Base-by-base conservation (phyloP, 2,329 filamentous ascomycete species). In the Mycocentrospora acerina region DNA sequence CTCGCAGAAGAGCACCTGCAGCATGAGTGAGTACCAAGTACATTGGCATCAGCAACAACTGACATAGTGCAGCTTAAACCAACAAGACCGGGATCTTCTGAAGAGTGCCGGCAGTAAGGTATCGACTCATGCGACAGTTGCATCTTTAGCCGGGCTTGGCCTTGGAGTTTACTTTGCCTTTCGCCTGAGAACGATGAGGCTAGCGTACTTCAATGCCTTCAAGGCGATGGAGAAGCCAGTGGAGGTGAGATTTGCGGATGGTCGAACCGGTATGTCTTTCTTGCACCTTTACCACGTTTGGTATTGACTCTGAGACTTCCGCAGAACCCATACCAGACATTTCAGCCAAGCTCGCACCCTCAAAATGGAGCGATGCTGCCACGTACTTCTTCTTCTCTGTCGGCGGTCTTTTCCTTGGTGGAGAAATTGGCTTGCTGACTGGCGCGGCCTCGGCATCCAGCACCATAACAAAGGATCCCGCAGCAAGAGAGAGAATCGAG, bases 361-460 rank as follows among this genome's bases (percentile, higher is more conserved):
- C 77, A 2, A 70, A 70, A 1, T 55, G 78, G 32, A 81, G 81
- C 11, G 83, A 86, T 46, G 58, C 81, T 18, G 77, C 79, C 3
- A 79, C 83, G 0, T 85, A 82, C 55, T 76, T 78, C 44, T 77
- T 86, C 55, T 81, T 85, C 31, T 75, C 76, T 0, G 57, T 77
- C 0, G 82, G 80, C 11, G 82, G 82, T 0, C 58, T 85, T 4
- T 81, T 86, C 44, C 47, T 86, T 5, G 82, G 82, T 7, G 82
- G 83, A 7, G 83, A 86, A 66, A 64, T 75, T 10, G 82, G 83
- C 0, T 66, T 85, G 31, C 47, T 85, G 40, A 75, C 73, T 0
- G 82, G 83, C 1, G 74, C 73, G 1, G 72, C 72, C 31, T 72
- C 75, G 4, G 81, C 79, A 3, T 71, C 74, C 22, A 69, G 76